phyloP scores from a whole-genome alignment of 176 grass and related monocot species.

The Otatea glauca region DNA sequence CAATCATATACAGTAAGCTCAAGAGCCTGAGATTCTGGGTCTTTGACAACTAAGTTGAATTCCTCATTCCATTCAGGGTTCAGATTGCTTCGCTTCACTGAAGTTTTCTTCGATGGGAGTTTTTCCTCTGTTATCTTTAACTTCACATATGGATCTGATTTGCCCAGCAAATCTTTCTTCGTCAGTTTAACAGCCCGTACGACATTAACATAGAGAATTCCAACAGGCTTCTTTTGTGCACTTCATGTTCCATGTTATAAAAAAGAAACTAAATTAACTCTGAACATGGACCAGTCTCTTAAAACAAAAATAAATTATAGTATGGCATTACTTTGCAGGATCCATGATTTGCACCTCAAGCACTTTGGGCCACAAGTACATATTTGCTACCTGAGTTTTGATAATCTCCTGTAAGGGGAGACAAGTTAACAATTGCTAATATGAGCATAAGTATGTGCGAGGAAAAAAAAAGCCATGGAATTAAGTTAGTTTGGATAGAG shows the following conservation, averaged over 20 bases:
- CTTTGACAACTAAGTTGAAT: slow-evolving; percentile 79
- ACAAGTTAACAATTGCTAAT: background rate
- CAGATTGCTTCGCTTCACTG: slow-evolving; percentile 68
- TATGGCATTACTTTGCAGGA: slow-evolving; percentile 59
- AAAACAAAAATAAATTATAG: slow-evolving; percentile 12
- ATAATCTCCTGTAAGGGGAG: slow-evolving; percentile 67
- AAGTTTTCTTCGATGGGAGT: slow-evolving; percentile 76
- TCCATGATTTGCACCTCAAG: slow-evolving; percentile 85
- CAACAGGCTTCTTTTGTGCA: slow-evolving; percentile 72
- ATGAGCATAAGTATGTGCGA: background rate
- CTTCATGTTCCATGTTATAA: slow-evolving; percentile 49
- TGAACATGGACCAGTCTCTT: background rate
- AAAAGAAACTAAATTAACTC: slow-evolving; percentile 13
- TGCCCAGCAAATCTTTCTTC: slow-evolving; percentile 84
- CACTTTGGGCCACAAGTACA: slow-evolving; percentile 93
- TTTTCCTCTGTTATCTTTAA: slow-evolving; percentile 70
- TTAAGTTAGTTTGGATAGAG: background rate
- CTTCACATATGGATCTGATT: slow-evolving; percentile 86
- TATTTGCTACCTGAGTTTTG: slow-evolving; percentile 80
- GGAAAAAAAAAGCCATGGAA: slow-evolving; percentile 2
- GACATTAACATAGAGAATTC: slow-evolving; percentile 72
- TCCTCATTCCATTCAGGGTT: slow-evolving; percentile 92
- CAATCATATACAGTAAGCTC: slow-evolving; percentile 76
- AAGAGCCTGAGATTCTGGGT: slow-evolving; percentile 69
- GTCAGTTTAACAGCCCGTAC: slow-evolving; percentile 61